A percentile compares a stretch with the other conserved stretches of the same genome.
Evolutionary conservation across 768 basidiomycete genomes (phyloP).

Genomic region (Russula lepida): DNA sequence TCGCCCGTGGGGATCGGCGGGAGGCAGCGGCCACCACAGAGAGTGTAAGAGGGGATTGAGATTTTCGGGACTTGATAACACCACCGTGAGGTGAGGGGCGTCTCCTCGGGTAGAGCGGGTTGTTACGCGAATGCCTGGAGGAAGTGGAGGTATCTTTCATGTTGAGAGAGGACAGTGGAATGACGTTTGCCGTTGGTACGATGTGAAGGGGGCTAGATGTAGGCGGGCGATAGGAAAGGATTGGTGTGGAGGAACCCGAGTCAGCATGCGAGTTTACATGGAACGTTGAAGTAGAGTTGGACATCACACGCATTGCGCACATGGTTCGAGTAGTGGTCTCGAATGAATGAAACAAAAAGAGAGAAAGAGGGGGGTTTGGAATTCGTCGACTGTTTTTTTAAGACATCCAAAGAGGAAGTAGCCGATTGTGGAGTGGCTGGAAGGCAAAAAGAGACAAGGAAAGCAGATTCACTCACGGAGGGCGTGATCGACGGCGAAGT

Average conservation of each 20-base stretch:
- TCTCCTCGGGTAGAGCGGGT: slow-evolving; percentile 72
- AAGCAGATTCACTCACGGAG: slow-evolving; percentile 29
- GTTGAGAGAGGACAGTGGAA: slow-evolving; percentile 32
- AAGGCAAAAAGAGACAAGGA: neutral
- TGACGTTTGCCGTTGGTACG: slow-evolving; percentile 36
- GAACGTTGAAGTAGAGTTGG: neutral
- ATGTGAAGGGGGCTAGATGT: slow-evolving; percentile 23
- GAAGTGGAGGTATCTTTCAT: slow-evolving; percentile 76
- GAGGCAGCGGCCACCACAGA: slow-evolving; percentile 35
- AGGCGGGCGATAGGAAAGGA: slow-evolving; percentile 18
- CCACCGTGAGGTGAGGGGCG: slow-evolving; percentile 79
- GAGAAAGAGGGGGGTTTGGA: neutral
- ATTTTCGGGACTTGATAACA: slow-evolving; percentile 56
- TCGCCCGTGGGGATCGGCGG: slow-evolving; percentile 58
- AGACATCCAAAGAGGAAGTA: slow-evolving; percentile 5
- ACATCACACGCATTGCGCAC: neutral
- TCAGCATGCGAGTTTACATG: slow-evolving; percentile 12
- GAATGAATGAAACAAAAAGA: neutral
- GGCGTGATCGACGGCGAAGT: slow-evolving; percentile 14
- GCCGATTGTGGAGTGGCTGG: slow-evolving; percentile 7
- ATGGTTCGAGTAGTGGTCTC: neutral
- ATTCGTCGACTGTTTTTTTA: neutral
- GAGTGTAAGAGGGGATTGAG: slow-evolving; percentile 36
- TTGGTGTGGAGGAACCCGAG: slow-evolving; percentile 12
- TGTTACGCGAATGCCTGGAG: slow-evolving; percentile 52